Evolutionary conservation across 179 eudicot species (phyloP).

Genomic region (Spinacia oleracea): DNA sequence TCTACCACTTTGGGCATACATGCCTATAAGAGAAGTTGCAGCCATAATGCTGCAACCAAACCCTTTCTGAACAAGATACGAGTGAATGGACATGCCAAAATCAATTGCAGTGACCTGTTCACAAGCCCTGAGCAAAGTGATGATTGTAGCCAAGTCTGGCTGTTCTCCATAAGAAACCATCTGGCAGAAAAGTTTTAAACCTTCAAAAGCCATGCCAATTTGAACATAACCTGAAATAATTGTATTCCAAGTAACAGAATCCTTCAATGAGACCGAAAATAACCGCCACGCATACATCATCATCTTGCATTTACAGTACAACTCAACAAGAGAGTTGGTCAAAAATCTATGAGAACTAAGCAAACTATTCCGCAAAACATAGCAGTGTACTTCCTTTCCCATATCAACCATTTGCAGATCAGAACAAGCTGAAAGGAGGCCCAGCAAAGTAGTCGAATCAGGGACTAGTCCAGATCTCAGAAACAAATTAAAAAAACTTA

Average conservation of each 20-base stretch:
- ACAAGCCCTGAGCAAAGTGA: slow-evolving; percentile 32
- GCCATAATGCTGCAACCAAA: slow-evolving; percentile 27
- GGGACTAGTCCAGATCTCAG: not conserved
- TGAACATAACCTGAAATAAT: slow-evolving; percentile 37
- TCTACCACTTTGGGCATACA: slow-evolving; percentile 23
- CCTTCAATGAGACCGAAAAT: slow-evolving; percentile 30
- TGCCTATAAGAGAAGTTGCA: slow-evolving; percentile 30
- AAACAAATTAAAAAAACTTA: slow-evolving; percentile 8
- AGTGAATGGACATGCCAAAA: slow-evolving; percentile 37
- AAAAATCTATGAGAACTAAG: slow-evolving; percentile 10
- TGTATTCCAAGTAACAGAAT: slow-evolving; percentile 44
- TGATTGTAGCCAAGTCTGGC: slow-evolving; percentile 39
- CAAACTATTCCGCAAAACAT: slow-evolving; percentile 15
- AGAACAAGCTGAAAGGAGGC: slow-evolving; percentile 23
- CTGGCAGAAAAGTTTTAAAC: slow-evolving; percentile 36
- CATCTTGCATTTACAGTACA: slow-evolving; percentile 18
- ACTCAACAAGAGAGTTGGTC: slow-evolving; percentile 22
- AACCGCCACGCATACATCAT: slow-evolving; percentile 22
- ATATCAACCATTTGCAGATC: slow-evolving; percentile 7
- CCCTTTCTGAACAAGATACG: slow-evolving; percentile 23
- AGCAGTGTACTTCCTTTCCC: slow-evolving; percentile 21
- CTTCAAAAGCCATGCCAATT: slow-evolving; percentile 28
- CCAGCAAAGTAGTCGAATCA: slow-evolving; percentile 23
- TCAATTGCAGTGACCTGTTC: slow-evolving; percentile 32
- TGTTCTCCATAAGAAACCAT: slow-evolving; percentile 30